Evolutionary conservation across 2,329 filamentous ascomycete species (phyloP).

Genomic region (Arthrobotrys sphaeroides): DNA sequence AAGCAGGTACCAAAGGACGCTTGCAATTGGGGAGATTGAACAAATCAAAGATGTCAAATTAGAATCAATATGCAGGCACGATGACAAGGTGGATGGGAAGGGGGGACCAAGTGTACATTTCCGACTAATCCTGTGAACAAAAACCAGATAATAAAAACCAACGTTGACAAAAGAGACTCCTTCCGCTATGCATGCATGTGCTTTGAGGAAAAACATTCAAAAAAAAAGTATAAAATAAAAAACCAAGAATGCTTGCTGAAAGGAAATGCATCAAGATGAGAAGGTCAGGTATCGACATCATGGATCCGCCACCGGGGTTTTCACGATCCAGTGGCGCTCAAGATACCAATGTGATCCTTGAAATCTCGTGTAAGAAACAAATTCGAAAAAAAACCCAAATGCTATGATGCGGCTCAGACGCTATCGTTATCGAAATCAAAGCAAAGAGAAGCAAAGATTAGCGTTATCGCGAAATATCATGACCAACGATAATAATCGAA

Average conservation of each 20-base stretch:
- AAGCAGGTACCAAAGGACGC: too few species aligned
- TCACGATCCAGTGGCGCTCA: not conserved
- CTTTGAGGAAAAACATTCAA: too few species aligned
- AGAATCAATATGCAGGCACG: not conserved
- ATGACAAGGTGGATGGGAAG: not conserved
- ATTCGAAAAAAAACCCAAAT: not conserved
- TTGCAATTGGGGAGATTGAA: too few species aligned
- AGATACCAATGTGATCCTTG: not conserved
- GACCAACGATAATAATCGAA: not conserved
- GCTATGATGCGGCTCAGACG: slow-evolving; percentile 1
- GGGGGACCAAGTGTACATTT: too few species aligned
- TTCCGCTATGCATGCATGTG: slow-evolving; percentile 40
- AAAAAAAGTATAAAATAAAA: not conserved
- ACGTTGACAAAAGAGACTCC: slow-evolving; percentile 37
- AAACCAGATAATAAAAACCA: not conserved
- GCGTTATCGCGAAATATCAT: not conserved
- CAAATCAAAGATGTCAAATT: not conserved
- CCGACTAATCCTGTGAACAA: not conserved
- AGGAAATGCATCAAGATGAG: not conserved
- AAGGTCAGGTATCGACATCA: not conserved
- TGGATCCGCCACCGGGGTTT: not conserved
- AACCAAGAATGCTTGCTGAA: not conserved
- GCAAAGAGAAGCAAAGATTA: not conserved
- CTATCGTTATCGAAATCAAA: not conserved
- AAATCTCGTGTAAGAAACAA: not conserved